Conservation (phyloP, 805 yeast species). For the Candida quercuum region DNA sequence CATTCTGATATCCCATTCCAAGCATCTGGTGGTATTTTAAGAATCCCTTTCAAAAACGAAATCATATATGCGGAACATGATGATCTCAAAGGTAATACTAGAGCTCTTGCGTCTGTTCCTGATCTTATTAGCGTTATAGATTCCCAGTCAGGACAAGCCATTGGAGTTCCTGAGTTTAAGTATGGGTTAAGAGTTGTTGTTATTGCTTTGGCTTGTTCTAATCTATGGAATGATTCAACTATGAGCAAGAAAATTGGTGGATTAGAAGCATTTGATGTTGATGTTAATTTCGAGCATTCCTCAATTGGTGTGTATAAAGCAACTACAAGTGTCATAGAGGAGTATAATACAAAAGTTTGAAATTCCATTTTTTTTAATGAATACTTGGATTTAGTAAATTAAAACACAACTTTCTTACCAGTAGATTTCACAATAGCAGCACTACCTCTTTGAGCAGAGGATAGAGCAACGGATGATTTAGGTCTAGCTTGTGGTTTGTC, state of each 20-base stretch:
- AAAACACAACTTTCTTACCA: conserved; percentile 69
- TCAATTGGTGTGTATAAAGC: conserved; percentile 29
- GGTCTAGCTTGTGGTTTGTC: conserved; percentile 15
- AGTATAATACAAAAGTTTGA: conserved; percentile 13
- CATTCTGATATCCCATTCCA: neutral
- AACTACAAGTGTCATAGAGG: conserved; percentile 33
- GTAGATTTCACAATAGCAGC: conserved; percentile 83
- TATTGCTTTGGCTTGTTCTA: conserved; percentile 25
- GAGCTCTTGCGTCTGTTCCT: conserved; percentile 32
- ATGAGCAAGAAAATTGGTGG: conserved; percentile 34
- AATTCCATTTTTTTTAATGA: neutral
- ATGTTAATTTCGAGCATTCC: conserved; percentile 26
- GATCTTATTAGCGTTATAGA: conserved; percentile 36
- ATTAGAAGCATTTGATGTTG: conserved; percentile 27
- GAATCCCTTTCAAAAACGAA: conserved; percentile 40
- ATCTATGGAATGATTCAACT: conserved; percentile 32
- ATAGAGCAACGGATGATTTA: conserved; percentile 80
- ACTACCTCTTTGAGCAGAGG: conserved; percentile 82
- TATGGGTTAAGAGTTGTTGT: conserved; percentile 21
- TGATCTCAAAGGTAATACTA: neutral
- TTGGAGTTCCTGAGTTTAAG: conserved; percentile 25
- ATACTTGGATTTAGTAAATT: conserved; percentile 1
- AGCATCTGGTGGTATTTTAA: conserved; percentile 9
- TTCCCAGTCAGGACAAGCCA: conserved; percentile 23
- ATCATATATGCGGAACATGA: conserved; percentile 29